Percentiles rank a stretch among this genome's conserved stretches.
phyloP scores from a whole-genome alignment of 2,329 filamentous ascomycete species.

The Penicillium sp. region DNA sequence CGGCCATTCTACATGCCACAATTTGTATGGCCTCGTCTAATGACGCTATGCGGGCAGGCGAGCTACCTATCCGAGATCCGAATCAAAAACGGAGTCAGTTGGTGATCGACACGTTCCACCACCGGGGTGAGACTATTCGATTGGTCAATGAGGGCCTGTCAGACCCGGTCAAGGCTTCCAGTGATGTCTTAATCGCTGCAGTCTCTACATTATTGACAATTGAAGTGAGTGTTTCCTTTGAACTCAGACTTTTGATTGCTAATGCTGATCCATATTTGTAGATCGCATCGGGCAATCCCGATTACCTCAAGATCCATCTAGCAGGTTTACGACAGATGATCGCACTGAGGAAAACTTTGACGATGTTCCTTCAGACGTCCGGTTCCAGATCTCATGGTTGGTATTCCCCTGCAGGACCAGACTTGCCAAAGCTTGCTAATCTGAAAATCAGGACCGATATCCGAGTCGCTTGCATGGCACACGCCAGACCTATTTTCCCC shows the following conservation, averaged over 20 bases:
- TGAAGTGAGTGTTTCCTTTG: slow-evolving; percentile 29
- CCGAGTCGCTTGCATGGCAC: slow-evolving; percentile 40
- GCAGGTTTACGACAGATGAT: slow-evolving; percentile 44
- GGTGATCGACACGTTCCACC: slow-evolving; percentile 40
- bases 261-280: slow-evolving; percentile 11
- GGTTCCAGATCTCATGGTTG: slow-evolving; percentile 43
- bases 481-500: slow-evolving; percentile 40
- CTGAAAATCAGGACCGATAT: slow-evolving; percentile 38
- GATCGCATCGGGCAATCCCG: slow-evolving; percentile 41
- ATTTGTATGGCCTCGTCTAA: slow-evolving; percentile 42
- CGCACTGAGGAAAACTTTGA: slow-evolving; percentile 38
- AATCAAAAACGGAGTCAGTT: slow-evolving; percentile 32
- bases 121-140: slow-evolving; percentile 41
- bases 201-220: slow-evolving; percentile 42
- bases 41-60: slow-evolving; percentile 34
- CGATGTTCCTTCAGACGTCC: slow-evolving; percentile 38
- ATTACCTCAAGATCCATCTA: slow-evolving; percentile 42
- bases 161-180: slow-evolving; percentile 38
- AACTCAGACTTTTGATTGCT: background rate
- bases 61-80: slow-evolving; percentile 36
- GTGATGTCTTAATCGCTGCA: slow-evolving; percentile 41
- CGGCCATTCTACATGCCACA: slow-evolving; percentile 37
- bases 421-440: slow-evolving; percentile 2
- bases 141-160: slow-evolving; percentile 41
- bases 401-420: background rate